Percentiles rank a stretch among this genome's conserved stretches.
Conservation (phyloP, 352 stramenopile species). For the Phytophthora agathidicida region DNA sequence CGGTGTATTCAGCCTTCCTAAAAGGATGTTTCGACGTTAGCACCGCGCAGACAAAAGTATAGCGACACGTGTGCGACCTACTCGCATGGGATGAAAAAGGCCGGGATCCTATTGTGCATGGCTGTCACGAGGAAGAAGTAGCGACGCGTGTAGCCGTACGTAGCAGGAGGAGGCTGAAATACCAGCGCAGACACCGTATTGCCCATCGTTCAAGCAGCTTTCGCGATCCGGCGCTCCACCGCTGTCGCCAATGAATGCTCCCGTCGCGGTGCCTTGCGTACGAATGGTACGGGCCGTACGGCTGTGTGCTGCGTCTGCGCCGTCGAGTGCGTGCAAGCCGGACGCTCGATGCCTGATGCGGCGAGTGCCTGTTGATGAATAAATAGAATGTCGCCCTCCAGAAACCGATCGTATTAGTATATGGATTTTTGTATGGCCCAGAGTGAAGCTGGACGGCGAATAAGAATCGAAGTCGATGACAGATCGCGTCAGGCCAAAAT, state of each 20-base stretch:
- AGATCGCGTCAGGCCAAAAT: too few relatives aligned
- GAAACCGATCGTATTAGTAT: conserved; percentile 30
- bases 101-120: conserved; percentile 90
- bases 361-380: conserved; percentile 20
- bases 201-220: conserved; percentile 64
- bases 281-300: too few relatives aligned
- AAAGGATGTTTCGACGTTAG: conserved; percentile 17
- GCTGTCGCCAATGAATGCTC: not conserved
- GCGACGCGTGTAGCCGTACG: conserved; percentile 78
- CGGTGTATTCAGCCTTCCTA: conserved; percentile 92
- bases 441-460: conserved; percentile 13
- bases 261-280: too few relatives aligned
- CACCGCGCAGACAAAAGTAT: not conserved
- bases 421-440: conserved; percentile 18
- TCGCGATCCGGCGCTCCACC: not conserved
- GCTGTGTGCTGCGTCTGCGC: not conserved
- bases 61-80: conserved; percentile 33
- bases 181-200: conserved; percentile 82
- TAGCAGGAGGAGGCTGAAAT: conserved; percentile 86
- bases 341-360: conserved; percentile 9
- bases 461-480: conserved; percentile 7
- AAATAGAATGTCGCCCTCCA: conserved; percentile 34
- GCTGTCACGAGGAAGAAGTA: conserved; percentile 95
- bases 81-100: conserved; percentile 95
- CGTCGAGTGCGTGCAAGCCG: conserved; percentile 1